Conservation (phyloP, 2,329 filamentous ascomycete species). For the Diaporthe capsici region DNA sequence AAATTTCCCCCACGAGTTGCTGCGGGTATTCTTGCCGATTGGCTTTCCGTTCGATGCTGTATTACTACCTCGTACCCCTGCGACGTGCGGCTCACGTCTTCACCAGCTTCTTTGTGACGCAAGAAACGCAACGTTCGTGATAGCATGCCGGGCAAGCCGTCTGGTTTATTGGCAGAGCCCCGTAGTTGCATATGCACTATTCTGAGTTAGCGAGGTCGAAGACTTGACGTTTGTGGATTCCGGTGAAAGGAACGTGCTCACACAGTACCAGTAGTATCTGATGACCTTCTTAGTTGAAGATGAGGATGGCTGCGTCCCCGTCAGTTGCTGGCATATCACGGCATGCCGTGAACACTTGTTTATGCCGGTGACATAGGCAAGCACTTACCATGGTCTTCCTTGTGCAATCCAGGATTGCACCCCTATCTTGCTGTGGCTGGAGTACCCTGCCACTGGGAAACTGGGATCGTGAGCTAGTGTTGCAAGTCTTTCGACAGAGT, state of each 20-base stretch:
- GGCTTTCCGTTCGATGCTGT: no score
- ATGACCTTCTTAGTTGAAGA: neutral
- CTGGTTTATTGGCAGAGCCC: neutral
- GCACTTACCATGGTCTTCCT: no score
- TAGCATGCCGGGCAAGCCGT: neutral
- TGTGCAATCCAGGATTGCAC: no score
- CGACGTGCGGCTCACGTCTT: neutral
- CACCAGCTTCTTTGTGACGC: neutral
- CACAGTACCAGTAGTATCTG: conserved; percentile 5
- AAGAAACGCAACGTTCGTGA: neutral
- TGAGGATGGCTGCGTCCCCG: neutral
- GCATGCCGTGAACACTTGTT: no score
- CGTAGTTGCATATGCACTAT: neutral
- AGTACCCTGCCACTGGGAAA: no score
- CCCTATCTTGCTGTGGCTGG: no score
- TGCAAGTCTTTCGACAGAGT: no score
- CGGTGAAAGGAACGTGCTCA: neutral
- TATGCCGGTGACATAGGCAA: no score
- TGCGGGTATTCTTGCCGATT: no score
- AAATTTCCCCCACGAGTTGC: no score
- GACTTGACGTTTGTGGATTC: neutral
- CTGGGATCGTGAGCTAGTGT: no score
- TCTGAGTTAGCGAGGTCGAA: neutral
- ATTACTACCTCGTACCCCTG: no score
- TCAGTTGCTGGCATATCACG: neutral